These are phyloP conservation scores for Helicocarpus griseus DNA, from an alignment of 2,329 filamentous ascomycete species.

Conservation along the genomic window DNA sequence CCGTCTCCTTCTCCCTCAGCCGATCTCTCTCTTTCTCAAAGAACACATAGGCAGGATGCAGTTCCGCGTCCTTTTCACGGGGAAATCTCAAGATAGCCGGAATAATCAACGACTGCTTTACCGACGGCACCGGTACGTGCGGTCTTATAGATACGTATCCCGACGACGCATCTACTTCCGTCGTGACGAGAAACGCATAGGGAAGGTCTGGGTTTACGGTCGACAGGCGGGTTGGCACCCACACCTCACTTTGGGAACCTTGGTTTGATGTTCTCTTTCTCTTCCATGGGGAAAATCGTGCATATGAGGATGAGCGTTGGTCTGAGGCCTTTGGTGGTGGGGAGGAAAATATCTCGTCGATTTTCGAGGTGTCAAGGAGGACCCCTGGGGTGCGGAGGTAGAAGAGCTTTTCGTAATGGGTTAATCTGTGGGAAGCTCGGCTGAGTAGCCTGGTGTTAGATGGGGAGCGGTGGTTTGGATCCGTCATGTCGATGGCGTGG, in stretches of 20 bases:
- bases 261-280: not conserved
- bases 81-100: constrained; percentile 4
- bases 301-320: not conserved
- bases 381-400: constrained; percentile 35
- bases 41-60: constrained; percentile 29
- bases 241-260: constrained; percentile 1
- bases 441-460: constrained; percentile 11
- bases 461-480: constrained; percentile 6
- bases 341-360: constrained; percentile 31
- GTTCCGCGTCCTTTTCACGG: constrained; percentile 5
- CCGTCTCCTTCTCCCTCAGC: constrained; percentile 24
- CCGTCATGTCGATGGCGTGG: constrained; percentile 31
- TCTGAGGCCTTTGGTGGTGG: not conserved
- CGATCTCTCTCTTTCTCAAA: constrained; percentile 29
- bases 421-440: constrained; percentile 27
- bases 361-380: constrained; percentile 26
- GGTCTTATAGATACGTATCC: constrained; percentile 5
- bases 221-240: constrained; percentile 7
- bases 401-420: constrained; percentile 35
- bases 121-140: constrained; percentile 5
- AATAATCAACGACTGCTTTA: constrained; percentile 9
- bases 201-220: constrained; percentile 6
- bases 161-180: constrained; percentile 1
- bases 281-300: not conserved
- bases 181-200: constrained; percentile 6